A percentile compares a stretch with the other conserved stretches of the same genome.
These are phyloP conservation scores for Spathaspora hagerdaliae DNA, from an alignment of 805 yeast species.

Conservation along the genomic window DNA sequence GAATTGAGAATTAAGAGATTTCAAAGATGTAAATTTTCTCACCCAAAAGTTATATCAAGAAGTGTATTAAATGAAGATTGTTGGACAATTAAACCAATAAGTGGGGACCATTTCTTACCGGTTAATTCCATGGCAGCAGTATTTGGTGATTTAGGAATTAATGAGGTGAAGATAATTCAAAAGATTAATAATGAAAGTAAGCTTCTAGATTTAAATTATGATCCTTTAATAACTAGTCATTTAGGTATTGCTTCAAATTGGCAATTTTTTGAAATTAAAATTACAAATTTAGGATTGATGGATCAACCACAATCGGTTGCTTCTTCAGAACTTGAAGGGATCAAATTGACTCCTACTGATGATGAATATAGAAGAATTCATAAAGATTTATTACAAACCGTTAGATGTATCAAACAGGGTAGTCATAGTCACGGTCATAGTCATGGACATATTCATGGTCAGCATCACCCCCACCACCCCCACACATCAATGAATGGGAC, in stretches of 20 bases:
- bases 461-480: no score
- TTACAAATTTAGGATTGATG: slow-evolving; percentile 7
- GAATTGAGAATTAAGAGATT: slow-evolving; percentile 11
- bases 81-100: slow-evolving; percentile 50
- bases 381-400: slow-evolving; percentile 14
- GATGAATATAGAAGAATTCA: slow-evolving; percentile 33
- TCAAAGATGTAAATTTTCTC: slow-evolving; percentile 16
- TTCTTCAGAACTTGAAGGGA: neutral
- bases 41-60: slow-evolving; percentile 27
- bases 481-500: neutral
- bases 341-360: slow-evolving; percentile 22
- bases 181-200: slow-evolving; percentile 39
- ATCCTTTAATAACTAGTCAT: slow-evolving; percentile 37
- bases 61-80: slow-evolving; percentile 42
- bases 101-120: slow-evolving; percentile 39
- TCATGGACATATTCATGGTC: no score
- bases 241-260: slow-evolving; percentile 29
- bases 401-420: neutral
- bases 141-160: slow-evolving; percentile 41
- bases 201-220: slow-evolving; percentile 34
- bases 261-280: slow-evolving; percentile 32
- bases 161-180: slow-evolving; percentile 23
- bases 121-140: slow-evolving; percentile 47
- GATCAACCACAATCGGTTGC: slow-evolving; percentile 4
- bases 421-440: no score